Evolutionary conservation across 1,139 yeast genomes (phyloP), one percentile per base, ranked within the genome.

Genomic region (Yamadazyma epiphylla): DNA sequence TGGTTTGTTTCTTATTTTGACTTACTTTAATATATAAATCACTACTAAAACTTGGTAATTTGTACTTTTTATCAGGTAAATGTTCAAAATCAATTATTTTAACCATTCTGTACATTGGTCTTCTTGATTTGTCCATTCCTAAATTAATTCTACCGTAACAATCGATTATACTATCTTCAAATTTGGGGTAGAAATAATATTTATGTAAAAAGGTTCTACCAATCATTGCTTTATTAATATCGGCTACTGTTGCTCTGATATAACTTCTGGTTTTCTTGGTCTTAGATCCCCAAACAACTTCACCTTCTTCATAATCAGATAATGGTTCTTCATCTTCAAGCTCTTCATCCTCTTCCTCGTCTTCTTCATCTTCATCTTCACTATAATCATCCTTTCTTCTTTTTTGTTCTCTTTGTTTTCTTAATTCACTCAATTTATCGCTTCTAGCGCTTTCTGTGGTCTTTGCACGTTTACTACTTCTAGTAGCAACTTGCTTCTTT

Each of bases 101-200:
- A 27, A 91, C 95, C 75, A 89, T 74, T 45, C 96, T 71, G 57
- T 91, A 91, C 38, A 77, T 74, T n/a, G 82, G 73, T 42, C 64
- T 63, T 27, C 81, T 76, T 5, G 79, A 75, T 29, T 77, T 70
- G 47, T 82, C 84, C 25, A 64, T 51, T 4, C 95, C 96, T 37
- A 89, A 73, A 51, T 87, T 86, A 32, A 91, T 78, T 43, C 89
- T 75, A 20, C 91, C 94, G 54, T 70, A 87, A 26, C 94, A 77
- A 15, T 87, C 94, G 22, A 74, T 64, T 10, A 85, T 73, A 1
- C 74, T 70, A 14, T 75, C 78, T 32, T 74, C 78, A 55, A 91
- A 89, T 17, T 78, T 88, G 6, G 91, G 88, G 55, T 88, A 81
- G 54, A 81, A 88, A 52, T 91, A 78, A 52, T 70, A 86, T 51